Evolutionary conservation across 2,329 filamentous ascomycete species (phyloP).

Genomic region (Ascochyta lentis): DNA sequence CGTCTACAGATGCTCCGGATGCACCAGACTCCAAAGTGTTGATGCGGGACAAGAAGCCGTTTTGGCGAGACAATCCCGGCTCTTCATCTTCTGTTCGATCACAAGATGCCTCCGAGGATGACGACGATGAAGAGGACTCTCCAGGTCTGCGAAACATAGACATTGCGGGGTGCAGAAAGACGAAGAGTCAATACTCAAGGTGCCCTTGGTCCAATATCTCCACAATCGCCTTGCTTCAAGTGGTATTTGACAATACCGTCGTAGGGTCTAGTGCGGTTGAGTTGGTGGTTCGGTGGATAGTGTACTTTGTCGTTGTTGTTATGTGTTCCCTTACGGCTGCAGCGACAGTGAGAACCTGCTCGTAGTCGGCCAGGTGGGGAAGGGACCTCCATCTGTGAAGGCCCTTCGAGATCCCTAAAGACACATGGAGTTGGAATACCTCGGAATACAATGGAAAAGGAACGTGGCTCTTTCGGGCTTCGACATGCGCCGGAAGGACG

Average conservation of each 20-base stretch:
- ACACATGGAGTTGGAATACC: constrained; percentile 20
- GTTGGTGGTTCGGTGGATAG: not conserved
- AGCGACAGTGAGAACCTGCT: constrained; percentile 28
- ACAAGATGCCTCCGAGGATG: constrained; percentile 31
- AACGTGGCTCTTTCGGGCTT: constrained; percentile 13
- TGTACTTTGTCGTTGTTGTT: constrained; percentile 16
- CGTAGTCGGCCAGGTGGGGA: constrained; percentile 27
- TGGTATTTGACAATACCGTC: not conserved
- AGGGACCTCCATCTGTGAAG: constrained; percentile 35
- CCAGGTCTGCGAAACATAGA: constrained; percentile 46
- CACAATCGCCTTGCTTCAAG: too few relatives aligned
- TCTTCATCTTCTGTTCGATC: constrained; percentile 32
- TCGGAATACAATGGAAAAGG: constrained; percentile 41
- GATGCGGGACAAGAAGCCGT: constrained; percentile 35
- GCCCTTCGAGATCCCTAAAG: constrained; percentile 7
- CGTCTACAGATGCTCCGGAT: constrained; percentile 22
- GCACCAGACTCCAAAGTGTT: constrained; percentile 36
- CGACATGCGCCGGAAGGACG: constrained; percentile 35
- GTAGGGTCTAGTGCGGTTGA: not conserved
- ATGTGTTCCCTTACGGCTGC: constrained; percentile 21
- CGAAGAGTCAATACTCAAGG: not conserved
- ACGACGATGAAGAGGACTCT: constrained; percentile 42
- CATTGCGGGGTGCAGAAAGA: constrained; percentile 19
- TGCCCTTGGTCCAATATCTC: not conserved
- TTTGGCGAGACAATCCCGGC: constrained; percentile 17